Conservation (phyloP, 176 grass and related monocot genomes). For the Aegilops umbellulata region DNA sequence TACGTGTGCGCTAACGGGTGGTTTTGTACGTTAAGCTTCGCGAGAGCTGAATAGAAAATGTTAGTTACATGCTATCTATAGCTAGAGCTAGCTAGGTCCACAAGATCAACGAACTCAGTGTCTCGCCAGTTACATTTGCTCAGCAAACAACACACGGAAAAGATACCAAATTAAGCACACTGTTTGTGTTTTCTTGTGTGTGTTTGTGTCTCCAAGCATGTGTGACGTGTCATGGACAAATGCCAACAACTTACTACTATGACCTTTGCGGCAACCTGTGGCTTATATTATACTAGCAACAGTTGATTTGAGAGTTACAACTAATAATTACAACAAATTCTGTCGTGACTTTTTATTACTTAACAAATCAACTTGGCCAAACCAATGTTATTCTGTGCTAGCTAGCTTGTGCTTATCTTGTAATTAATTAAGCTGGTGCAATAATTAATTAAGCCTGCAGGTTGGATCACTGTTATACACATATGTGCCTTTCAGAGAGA, state of each 20-base stretch:
- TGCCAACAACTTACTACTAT: not conserved
- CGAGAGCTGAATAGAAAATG: constrained; percentile 28
- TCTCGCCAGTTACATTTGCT: constrained; percentile 44
- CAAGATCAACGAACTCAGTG: constrained; percentile 41
- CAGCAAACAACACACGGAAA: constrained; percentile 37
- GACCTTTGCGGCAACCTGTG: constrained; percentile 2
- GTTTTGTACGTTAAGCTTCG: constrained; percentile 67
- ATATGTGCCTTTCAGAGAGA: constrained; percentile 30
- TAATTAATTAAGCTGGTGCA: not conserved
- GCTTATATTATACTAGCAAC: not conserved
- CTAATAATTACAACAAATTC: not conserved
- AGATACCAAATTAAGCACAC: not conserved
- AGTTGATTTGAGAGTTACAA: not conserved
- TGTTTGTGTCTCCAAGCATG: constrained; percentile 1
- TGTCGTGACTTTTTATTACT: not conserved
- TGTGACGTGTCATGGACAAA: not conserved
- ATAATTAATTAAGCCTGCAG: not conserved
- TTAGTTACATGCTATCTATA: constrained; percentile 40
- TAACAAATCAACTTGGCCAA: not conserved
- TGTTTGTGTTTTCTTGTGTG: not conserved
- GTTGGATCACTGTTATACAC: not conserved
- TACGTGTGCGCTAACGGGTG: constrained; percentile 90
- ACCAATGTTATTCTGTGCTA: not conserved
- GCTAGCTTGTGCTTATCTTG: not conserved
- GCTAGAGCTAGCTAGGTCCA: constrained; percentile 32